Base-by-base conservation (phyloP, 2,329 filamentous ascomycete genomes). In the Gaeumannomyces sp. region DNA sequence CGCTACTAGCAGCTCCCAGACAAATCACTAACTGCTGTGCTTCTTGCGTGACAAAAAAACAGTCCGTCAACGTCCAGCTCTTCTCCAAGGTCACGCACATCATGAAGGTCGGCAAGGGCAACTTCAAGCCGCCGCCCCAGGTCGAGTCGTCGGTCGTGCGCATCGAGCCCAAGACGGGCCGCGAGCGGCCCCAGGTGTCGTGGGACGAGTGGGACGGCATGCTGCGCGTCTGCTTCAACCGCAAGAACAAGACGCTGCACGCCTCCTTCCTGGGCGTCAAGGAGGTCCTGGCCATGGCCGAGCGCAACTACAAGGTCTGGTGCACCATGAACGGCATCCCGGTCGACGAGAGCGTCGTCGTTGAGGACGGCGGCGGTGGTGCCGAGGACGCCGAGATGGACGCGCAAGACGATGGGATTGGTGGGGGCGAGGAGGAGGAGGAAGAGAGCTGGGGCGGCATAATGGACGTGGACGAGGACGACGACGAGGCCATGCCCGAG, bases 141-240 rank as follows among this genome's bases (percentile, higher is more conserved):
- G 95, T 99, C 65, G 95, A 99, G 77, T 92, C 88, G 10, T 93
- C 90, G 65, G 93, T 97, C 8, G 93, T 97, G 61, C 85, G 93
- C 66, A 90, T 97, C 69, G 91, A 94, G 73, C 93, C 93, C n/a
- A 96, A 97, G 79, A 83, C 86, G 53, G 92, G 93, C 11, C 81
- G 78, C 60, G 85, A 87, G 68, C 81, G 92, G 38, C 93, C 94
- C 62, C 89, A 92, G 69, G 93, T 98, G 68, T 91, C 88, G 73
- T 97, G 93, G 77, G 92, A 96, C 62, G 94, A 98, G 76, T 97
- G 93, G 89, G 94, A 97, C 73, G 93, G 93, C 11, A 82, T 98
- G 73, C 77, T 97, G 67, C 82, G 92, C 62, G 87, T 96, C 57
- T 87, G 88, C 67, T 97, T 97, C 70, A 84, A 83, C 67, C 83